Base-by-base conservation (phyloP, 2,329 filamentous ascomycete genomes). In the Xylariomycetidae sp. region DNA sequence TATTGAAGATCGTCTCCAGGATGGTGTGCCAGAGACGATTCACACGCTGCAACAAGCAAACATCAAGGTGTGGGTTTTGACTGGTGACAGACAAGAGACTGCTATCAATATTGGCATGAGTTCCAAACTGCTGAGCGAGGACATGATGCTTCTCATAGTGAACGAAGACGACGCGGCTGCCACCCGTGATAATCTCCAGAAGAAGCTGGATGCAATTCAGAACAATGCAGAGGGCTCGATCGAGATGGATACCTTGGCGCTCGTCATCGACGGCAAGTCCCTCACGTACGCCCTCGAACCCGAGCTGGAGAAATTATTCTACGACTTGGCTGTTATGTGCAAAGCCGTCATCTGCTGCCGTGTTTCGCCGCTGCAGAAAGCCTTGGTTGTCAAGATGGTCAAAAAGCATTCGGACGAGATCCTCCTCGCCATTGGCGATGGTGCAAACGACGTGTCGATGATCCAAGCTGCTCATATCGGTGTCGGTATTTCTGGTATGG, bases 101-200 rank as follows among this genome's bases (percentile, higher is more conserved):
- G 92, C 92, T 36, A 98, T 98, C 74, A 98, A 98, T 60, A 98
- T 98, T 48, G 92, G 94, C 45, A 98, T 98, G 92, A 96, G 88
- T 59, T 98, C 92, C 66, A 97, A 97, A 65, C 75, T 98, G 31
- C 87, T 98, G 40, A 95, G 88, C 47, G 92, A 98, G 62, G 94
- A 98, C 51, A 98, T 98, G 92, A 95, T 92, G 54, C 74, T 98
- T 9, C 69, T 98, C 34, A 96, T 98, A 49, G 76, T 98, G 54
- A 98, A 98, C 54, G 92, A 98, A 57, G 89, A 97, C 50, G 74
- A 68, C 30, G 74, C 88, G 11, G 69, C 73, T 22, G 85, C 80
- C 4, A 97, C 92, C 4, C 74, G 86, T 31, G 85, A 92, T 54
- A 97, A 95, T 51, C 69, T 98, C 16, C 77, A 86, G 46, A 97